Base-by-base conservation (phyloP, 2,329 filamentous ascomycete species). In the Pseudocercospora musae region DNA sequence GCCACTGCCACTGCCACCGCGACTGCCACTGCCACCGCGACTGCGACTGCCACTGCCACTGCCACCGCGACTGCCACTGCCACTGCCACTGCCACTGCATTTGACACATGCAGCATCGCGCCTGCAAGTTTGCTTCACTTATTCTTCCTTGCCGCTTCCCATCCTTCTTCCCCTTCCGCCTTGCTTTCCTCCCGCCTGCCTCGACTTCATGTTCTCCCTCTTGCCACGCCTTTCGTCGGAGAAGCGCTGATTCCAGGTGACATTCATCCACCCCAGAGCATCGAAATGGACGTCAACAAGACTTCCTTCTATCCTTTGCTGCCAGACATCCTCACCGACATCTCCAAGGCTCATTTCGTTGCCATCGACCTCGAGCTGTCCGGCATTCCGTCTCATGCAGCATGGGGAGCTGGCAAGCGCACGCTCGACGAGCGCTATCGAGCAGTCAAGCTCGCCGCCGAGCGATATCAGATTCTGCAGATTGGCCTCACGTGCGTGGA, bases 331-430 rank as follows among this genome's bases (percentile, higher is more conserved):
- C 74, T 89, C 20, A 78, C 82, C 62, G 78, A 84, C 60, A 81
- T 90, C 60, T 81, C 84, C 25, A 78, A 82, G 59, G 82, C 85
- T 33, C 80, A 81, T 63, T 89, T 89, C 68, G 83, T 90, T 11
- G 79, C 86, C 2, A 79, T 90, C 62, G 87, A 90, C 70, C 78
- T 89, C 11, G 87, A 90, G 73, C 82, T 89, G 50, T 89, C 87
- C 13, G 87, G 87, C 1, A 86, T 90, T 21, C 78, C 80, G 2
- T 74, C 73, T 11, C 80, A 79, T 70, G 60, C 69, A 68, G 58
- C 71, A 67, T 54, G 73, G 73, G 59, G 53, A 52, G 69, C 71
- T 40, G 77, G 78, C 37, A 80, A 79, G 61, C 80, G 80, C 31
- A 81, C 81, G 2, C 75, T 89, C 1, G 83, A 89, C 68, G 77